These are phyloP conservation scores for Suillus occidentalis DNA, from an alignment of 768 basidiomycete species.

Conservation along the genomic window DNA sequence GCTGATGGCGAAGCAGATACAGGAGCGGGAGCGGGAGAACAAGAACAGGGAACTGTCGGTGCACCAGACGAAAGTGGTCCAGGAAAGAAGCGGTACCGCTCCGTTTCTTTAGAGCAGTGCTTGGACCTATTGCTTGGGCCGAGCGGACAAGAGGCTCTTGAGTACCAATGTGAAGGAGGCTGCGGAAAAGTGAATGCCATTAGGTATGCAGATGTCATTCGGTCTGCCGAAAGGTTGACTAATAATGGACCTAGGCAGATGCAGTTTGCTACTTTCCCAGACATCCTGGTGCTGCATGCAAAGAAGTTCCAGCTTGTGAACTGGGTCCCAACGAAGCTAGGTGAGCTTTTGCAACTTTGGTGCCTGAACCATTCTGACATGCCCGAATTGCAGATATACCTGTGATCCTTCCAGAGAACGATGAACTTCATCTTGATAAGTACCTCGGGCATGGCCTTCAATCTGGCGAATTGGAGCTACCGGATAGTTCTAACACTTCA, in stretches of 20 bases:
- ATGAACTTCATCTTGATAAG: constrained; percentile 56
- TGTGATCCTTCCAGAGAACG: constrained; percentile 60
- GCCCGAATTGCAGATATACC: constrained; percentile 70
- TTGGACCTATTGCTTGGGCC: constrained; percentile 47
- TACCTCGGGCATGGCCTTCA: constrained; percentile 75
- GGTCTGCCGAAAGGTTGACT: background rate
- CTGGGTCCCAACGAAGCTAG: constrained; percentile 95
- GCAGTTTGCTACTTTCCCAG: constrained; percentile 83
- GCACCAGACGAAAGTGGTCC: constrained; percentile 6
- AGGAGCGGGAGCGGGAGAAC: constrained; percentile 7
- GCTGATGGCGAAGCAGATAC: constrained; percentile 14
- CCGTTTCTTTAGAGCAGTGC: constrained; percentile 61
- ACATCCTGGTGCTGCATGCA: constrained; percentile 84
- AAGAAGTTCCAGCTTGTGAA: constrained; percentile 94
- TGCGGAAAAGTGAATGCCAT: constrained; percentile 63
- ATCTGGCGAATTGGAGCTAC: constrained; percentile 66
- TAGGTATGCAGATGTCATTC: background rate
- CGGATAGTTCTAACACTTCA: constrained; percentile 46
- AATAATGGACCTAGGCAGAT: constrained; percentile 50
- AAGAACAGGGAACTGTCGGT: background rate
- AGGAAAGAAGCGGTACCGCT: constrained; percentile 59
- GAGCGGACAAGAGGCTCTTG: constrained; percentile 62
- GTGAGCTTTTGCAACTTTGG: constrained; percentile 41
- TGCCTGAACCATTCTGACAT: constrained; percentile 1
- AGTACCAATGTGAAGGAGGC: constrained; percentile 82